Evolutionary conservation across 208 protist species (phyloP), one percentile per base, ranked within the genome.

Genomic region (Trypanosoma theileri): DNA sequence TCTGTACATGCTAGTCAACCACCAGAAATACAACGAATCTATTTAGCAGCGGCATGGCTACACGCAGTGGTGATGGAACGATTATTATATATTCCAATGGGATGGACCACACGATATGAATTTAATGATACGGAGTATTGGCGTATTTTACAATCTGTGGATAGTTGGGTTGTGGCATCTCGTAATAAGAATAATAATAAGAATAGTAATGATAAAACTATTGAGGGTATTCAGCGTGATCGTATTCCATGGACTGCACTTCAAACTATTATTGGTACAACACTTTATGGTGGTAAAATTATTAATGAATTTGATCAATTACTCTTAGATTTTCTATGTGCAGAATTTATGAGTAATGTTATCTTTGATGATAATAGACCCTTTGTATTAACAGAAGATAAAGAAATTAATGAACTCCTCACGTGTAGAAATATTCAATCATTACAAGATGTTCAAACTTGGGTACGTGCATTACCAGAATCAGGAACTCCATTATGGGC

Each of bases 31-130:
- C 74, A 94, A 21, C 96, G 98, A 19, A 76, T 99, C n/a, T 96
- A 98, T 76, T 95, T 99, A 57, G 67, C 99, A 9, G 77, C 98
- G 0, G 91, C 97, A 17, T 99, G 98, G 98, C 70, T 99, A 52
- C 96, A 99, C 70, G 89, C 97, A 10, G 77, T 99, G n/a, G 84
- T 99, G 42, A 91, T 98, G 72, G 98, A 99, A 80, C 88, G 98
- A 59, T 68, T 99, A 17, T 73, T 91, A 45, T 99, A 99, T 73
- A 79, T 92, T 63, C 98, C 98, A 19, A 66, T 99, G 9, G 98
- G 99, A 44, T 99, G 99, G 98, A 94, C 87, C 24, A 97, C 99
- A 84, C 59, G 59, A 7, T 99, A 99, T 85, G 98, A 99, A 82
- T 99, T 99, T 84, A 98, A 87, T 61, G 98, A 99, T 45, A 90